A percentile compares a stretch with the other conserved stretches of the same genome.
Conservation (phyloP, 805 yeast species). For the Maudiozyma saulgeensis region DNA sequence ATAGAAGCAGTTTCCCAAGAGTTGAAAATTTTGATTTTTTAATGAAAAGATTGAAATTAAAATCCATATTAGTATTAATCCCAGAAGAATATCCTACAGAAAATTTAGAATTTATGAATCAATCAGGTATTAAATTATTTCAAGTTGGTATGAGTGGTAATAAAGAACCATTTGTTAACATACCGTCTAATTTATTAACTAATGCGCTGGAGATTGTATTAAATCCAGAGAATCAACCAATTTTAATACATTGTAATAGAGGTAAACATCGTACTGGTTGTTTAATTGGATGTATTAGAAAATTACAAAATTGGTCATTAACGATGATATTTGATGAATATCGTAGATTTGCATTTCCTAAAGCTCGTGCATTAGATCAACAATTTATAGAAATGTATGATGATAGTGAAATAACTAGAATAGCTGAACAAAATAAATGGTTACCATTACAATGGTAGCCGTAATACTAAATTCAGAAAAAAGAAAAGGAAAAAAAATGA, state of each 20-base stretch:
- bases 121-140: slow-evolving; percentile 56
- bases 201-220: slow-evolving; percentile 73
- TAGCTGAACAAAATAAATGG: slow-evolving; percentile 45
- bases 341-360: slow-evolving; percentile 88
- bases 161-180: slow-evolving; percentile 86
- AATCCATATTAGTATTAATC: slow-evolving; percentile 70
- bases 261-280: slow-evolving; percentile 98
- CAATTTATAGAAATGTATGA: slow-evolving; percentile 89
- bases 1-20: slow-evolving; percentile 84
- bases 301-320: slow-evolving; percentile 85
- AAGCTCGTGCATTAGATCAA: slow-evolving; percentile 90
- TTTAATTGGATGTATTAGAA: slow-evolving; percentile 81
- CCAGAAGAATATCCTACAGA: slow-evolving; percentile 88
- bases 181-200: slow-evolving; percentile 57
- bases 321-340: slow-evolving; percentile 95
- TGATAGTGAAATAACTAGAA: slow-evolving; percentile 47
- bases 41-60: slow-evolving; percentile 45
- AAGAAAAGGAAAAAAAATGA: background rate
- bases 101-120: slow-evolving; percentile 52
- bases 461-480: background rate
- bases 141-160: slow-evolving; percentile 94
- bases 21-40: slow-evolving; percentile 71
- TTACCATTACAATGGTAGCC: slow-evolving; percentile 60
- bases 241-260: slow-evolving; percentile 87
- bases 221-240: slow-evolving; percentile 82